A percentile compares a stretch with the other conserved stretches of the same genome.
Evolutionary conservation across 768 basidiomycete genomes (phyloP).

Genomic region (Tephrocybe sp.): DNA sequence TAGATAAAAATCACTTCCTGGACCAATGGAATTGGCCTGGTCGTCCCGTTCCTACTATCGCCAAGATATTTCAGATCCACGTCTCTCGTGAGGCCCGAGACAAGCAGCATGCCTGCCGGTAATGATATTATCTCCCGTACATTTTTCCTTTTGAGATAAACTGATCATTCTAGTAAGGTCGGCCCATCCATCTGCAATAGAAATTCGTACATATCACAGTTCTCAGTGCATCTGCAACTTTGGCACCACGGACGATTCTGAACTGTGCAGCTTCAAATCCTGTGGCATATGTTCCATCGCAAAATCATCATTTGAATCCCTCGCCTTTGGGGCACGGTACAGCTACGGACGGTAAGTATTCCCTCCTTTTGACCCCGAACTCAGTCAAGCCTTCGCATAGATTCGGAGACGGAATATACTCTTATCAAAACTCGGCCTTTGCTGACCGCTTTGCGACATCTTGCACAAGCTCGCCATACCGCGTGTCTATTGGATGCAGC

Average conservation of each 20-base stretch:
- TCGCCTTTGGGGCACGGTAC: slow-evolving; percentile 54
- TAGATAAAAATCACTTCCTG: slow-evolving; percentile 49
- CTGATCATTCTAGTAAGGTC: slow-evolving; percentile 22
- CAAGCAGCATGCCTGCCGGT: slow-evolving; percentile 53
- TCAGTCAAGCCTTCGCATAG: slow-evolving; percentile 28
- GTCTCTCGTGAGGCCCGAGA: slow-evolving; percentile 40
- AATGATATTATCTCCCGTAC: slow-evolving; percentile 10
- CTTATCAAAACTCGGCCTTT: slow-evolving; percentile 55
- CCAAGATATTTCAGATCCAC: slow-evolving; percentile 57
- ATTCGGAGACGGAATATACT: slow-evolving; percentile 64
- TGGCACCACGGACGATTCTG: slow-evolving; percentile 51
- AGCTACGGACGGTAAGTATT: slow-evolving; percentile 55
- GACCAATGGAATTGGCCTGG: slow-evolving; percentile 52
- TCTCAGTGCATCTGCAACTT: slow-evolving; percentile 71
- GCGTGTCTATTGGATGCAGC: slow-evolving; percentile 65
- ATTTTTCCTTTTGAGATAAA: background rate
- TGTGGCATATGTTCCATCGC: slow-evolving; percentile 65
- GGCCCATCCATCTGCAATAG: slow-evolving; percentile 36
- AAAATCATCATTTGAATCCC: slow-evolving; percentile 54
- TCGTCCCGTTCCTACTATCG: slow-evolving; percentile 38
- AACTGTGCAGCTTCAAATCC: slow-evolving; percentile 56
- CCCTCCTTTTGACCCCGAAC: background rate
- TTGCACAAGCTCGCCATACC: slow-evolving; percentile 64
- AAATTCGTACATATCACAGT: slow-evolving; percentile 62
- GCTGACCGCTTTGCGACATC: slow-evolving; percentile 67